These are phyloP conservation scores for Termitomyces sp. DNA, from an alignment of 768 basidiomycete genomes.

Conservation along the genomic window DNA sequence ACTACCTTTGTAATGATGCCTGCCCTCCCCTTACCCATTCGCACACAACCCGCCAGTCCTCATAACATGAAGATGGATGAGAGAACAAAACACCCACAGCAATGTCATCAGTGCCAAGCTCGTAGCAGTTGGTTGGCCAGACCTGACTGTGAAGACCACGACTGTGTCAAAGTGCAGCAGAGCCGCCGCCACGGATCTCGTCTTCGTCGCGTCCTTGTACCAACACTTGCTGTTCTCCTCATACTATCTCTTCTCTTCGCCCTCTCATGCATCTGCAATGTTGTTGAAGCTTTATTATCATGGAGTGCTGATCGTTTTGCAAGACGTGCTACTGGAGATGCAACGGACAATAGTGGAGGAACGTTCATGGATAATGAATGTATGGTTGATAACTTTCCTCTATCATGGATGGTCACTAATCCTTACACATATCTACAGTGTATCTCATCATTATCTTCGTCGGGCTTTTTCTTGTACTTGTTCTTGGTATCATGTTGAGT, in stretches of 20 bases:
- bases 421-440: constrained; percentile 34
- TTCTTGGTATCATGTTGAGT: constrained; percentile 54
- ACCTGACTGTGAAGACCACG: background rate
- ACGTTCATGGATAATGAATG: constrained; percentile 40
- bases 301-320: constrained; percentile 23
- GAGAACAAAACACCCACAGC: background rate
- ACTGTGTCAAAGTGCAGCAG: background rate
- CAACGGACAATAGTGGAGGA: constrained; percentile 12
- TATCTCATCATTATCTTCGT: constrained; percentile 67
- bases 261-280: constrained; percentile 26
- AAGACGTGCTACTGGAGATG: constrained; percentile 26
- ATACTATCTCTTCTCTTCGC: constrained; percentile 25
- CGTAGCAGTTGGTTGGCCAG: background rate
- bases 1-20: background rate
- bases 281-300: constrained; percentile 17
- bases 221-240: constrained; percentile 29
- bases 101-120: background rate
- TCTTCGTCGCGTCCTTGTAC: constrained; percentile 29
- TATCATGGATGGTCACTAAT: background rate
- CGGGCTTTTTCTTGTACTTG: constrained; percentile 51
- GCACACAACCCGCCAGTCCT: background rate
- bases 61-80: background rate
- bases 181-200: constrained; percentile 2
- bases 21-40: background rate
- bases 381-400: constrained; percentile 17